Evolutionary conservation across 805 yeast species (phyloP), one percentile per base, ranked within the genome.

Genomic region (Ogataea parapolymorpha): DNA sequence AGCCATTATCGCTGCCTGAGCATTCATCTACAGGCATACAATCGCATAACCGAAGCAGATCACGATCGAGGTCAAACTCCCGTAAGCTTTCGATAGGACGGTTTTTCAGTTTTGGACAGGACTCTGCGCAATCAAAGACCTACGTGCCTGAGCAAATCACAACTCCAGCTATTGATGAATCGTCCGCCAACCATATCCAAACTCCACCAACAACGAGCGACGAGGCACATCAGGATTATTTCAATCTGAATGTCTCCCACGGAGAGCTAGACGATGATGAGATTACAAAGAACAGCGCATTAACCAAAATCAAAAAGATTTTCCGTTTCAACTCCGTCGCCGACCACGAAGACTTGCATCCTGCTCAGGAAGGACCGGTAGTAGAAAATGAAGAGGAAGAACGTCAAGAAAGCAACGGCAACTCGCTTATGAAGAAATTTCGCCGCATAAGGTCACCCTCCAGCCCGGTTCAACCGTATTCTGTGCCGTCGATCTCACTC

Each of bases 41-140:
- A 30, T 33, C 30, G 37, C 48, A 23, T 34, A 41, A 33, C 12
- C 27, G 42, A 12, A 17, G 56, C 3, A 58, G 56, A 28, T 51
- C 67, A 12, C 51, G 74, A 44, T 58, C 70, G 3, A 53, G 75
- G 37, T 69, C 75, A 10, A 59, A 67, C 44, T 70, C 75, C 1
- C 52, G 62, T 25, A 59, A 61, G 27, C 36, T 60, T 22, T 58
- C 65, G 6, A 51, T 71, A 14, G 64, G 69, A 2, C 62, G 66
- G 37, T 50, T 71, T 13, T 64, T 71, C 45, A 62, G 59, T 35
- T 68, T 70, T 49, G 71, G 67, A 2, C 46, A 56, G 11, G 61
- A 50, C 30, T 44, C 33, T 11, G 39, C 16, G 20, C 39, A 52
- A 41, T 35, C 33, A 49, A 20, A 26, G 16, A 6, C 17, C 9